phyloP scores from a whole-genome alignment of 371 early-diverging fungal species.

The Capillidium heterosporum region DNA sequence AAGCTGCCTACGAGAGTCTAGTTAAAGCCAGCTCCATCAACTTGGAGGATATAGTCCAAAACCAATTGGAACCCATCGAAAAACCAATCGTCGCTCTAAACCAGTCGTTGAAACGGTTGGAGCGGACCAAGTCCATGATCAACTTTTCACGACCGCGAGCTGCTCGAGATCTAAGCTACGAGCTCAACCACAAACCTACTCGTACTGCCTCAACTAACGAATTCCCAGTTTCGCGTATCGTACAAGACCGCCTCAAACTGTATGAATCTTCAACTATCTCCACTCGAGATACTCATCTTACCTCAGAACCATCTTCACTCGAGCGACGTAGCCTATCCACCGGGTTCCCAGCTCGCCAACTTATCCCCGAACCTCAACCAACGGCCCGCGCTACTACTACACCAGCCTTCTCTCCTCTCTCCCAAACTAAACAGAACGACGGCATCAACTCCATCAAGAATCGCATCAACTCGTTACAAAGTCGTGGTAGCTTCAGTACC shows the following conservation, averaged over 20 bases:
- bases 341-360: neutral
- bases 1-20: slow-evolving; percentile 5
- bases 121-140: neutral
- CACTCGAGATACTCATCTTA: neutral
- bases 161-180: neutral
- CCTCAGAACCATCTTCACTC: neutral
- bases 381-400: neutral
- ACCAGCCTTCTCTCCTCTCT: neutral
- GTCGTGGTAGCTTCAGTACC: too few relatives aligned
- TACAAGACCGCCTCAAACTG: neutral
- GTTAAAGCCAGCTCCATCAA: neutral
- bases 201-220: neutral
- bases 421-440: neutral
- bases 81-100: neutral
- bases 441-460: too few relatives aligned
- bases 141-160: neutral
- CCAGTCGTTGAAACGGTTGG: neutral
- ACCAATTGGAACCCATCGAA: neutral
- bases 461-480: too few relatives aligned
- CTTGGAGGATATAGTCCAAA: neutral
- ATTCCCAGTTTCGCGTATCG: slow-evolving; percentile 2
- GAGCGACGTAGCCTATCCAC: neutral
- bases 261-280: neutral
- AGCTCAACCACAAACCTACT: neutral
- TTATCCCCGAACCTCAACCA: neutral